Evolutionary conservation across 108 stramenopile species (phyloP).

Genomic region (Cyclotella choctawhatcheeana): DNA sequence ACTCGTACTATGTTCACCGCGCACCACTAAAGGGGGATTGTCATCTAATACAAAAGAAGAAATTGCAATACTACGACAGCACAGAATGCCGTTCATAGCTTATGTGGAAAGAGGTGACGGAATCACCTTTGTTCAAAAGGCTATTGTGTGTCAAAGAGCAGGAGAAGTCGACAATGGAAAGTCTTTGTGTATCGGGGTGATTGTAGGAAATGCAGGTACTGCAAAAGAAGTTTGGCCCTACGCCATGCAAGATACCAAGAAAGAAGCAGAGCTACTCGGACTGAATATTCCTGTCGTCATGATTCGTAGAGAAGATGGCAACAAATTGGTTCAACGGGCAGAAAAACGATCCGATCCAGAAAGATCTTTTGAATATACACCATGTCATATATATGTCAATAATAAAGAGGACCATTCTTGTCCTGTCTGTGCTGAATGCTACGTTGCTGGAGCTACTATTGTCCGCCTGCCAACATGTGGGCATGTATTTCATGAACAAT

Average conservation of each 20-base stretch:
- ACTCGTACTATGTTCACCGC: slow-evolving; percentile 41
- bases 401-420: slow-evolving; percentile 51
- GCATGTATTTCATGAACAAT: slow-evolving; percentile 86
- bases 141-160: slow-evolving; percentile 66
- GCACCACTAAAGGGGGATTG: slow-evolving; percentile 41
- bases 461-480: slow-evolving; percentile 75
- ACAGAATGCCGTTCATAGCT: slow-evolving; percentile 44
- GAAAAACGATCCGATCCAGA: background rate
- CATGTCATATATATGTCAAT: slow-evolving; percentile 34
- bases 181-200: slow-evolving; percentile 55
- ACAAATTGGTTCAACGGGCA: slow-evolving; percentile 26
- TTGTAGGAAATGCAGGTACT: slow-evolving; percentile 71
- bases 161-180: no score
- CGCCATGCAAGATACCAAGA: slow-evolving; percentile 80
- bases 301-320: slow-evolving; percentile 68
- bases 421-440: slow-evolving; percentile 71
- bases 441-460: slow-evolving; percentile 58
- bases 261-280: slow-evolving; percentile 52
- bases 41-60: slow-evolving; percentile 30
- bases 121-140: slow-evolving; percentile 80
- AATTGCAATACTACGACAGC: slow-evolving; percentile 19
- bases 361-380: slow-evolving; percentile 15
- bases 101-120: slow-evolving; percentile 83
- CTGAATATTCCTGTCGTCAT: slow-evolving; percentile 80
- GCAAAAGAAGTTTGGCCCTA: slow-evolving; percentile 74